Base-by-base conservation (phyloP, 306 rosid genomes). In the Inga laurina region DNA sequence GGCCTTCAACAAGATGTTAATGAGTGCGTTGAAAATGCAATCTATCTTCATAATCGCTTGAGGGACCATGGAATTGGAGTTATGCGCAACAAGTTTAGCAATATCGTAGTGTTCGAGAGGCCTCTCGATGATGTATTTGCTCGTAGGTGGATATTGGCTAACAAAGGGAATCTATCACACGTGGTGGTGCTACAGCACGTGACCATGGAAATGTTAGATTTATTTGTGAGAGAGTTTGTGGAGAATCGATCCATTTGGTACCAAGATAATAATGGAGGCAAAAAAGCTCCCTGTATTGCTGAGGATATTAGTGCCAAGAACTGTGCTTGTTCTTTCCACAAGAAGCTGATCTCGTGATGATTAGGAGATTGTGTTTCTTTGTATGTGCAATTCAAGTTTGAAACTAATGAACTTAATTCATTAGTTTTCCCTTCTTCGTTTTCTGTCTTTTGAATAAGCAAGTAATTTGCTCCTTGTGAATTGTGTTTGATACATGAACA, bases 61-160 rank as follows among this genome's bases (percentile, higher is more conserved):
- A 77, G 22, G 7, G 83, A 68, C 6, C 87, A 85, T 2, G 92
- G 92, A 41, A 84, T 91, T 21, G 86, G 94, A 64, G 94, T 87
- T 21, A 89, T 91, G 94, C 86, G 80, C 65, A 91, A 91, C 27
- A 89, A 89, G 83, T 88, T 87, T 4, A 91, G 92, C 76, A 91
- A 87, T 84, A 91, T 92, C 0, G 91, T 89, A 1, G 61, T 54
- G 24, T 54, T 54, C 8, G 61, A 54, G 61, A 54, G 61, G 8
- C 61, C 61, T 54, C 22, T 18, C 7, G 61, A 54, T 19, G 10
- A 54, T 54, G 24, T 24, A 19, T 54, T 54, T 54, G 9, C 24
- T 54, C 8, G 24, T 19, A 54, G 19, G 61, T 54, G 61, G 61
- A 54, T 54, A 1, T 19, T 54, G 9, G 94, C 89, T 70, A 87